These are phyloP conservation scores for Peribolospora baueri DNA, from an alignment of 768 basidiomycete genomes.

Conservation along the genomic window DNA sequence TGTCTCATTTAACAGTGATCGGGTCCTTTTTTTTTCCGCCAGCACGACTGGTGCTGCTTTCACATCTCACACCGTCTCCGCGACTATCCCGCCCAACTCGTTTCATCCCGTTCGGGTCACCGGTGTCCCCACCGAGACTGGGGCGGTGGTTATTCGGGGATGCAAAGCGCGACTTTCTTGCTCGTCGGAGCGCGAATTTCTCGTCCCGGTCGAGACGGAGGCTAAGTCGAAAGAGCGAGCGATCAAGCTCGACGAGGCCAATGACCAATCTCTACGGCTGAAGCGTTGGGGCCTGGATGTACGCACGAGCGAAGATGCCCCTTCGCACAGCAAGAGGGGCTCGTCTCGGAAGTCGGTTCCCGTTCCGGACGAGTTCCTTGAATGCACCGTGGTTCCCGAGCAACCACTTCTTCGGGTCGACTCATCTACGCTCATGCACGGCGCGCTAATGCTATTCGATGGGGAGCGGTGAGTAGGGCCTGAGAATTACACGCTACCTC, in stretches of 20 bases:
- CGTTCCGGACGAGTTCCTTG: conserved; percentile 44
- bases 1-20: not conserved
- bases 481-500: conserved; percentile 1
- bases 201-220: conserved; percentile 45
- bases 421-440: conserved; percentile 70
- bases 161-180: conserved; percentile 54
- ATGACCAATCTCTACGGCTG: conserved; percentile 1
- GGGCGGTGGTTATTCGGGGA: conserved; percentile 47
- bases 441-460: conserved; percentile 80
- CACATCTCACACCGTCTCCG: conserved; percentile 35
- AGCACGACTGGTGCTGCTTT: conserved; percentile 66
- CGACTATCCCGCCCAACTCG: conserved; percentile 47
- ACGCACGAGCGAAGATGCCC: no score
- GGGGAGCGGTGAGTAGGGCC: conserved; percentile 50
- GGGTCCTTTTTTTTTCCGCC: not conserved
- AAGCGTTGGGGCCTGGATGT: conserved; percentile 27
- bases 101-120: conserved; percentile 47
- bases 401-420: conserved; percentile 71
- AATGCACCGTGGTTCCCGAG: conserved; percentile 61
- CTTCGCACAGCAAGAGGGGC: no score
- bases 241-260: not conserved
- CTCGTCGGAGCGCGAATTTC: conserved; percentile 42
- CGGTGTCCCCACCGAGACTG: conserved; percentile 40
- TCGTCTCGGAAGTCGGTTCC: conserved; percentile 11
- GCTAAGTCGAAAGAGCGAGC: conserved; percentile 35